A percentile compares a stretch with the other conserved stretches of the same genome.
Evolutionary conservation across 106 monocot species (phyloP).

Genomic region (Iris macrosiphon): DNA sequence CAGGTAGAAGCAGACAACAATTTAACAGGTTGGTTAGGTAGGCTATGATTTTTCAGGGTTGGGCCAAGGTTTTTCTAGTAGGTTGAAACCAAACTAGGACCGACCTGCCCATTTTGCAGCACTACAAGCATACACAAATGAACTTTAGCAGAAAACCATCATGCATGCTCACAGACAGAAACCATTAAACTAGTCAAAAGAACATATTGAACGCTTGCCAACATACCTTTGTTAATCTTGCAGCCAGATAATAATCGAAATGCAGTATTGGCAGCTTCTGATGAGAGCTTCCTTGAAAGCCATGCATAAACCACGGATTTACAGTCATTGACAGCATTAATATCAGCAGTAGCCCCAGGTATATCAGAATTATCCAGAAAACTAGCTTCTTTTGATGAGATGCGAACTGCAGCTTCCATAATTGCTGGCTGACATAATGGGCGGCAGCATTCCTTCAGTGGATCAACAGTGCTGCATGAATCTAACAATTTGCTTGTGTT

Average conservation of each 20-base stretch:
- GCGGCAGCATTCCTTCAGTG: constrained; percentile 92
- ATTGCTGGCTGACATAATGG: constrained; percentile 87
- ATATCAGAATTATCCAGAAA: constrained; percentile 33
- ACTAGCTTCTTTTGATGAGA: constrained; percentile 42
- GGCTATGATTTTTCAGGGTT: too few species aligned
- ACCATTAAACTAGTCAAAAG: too few species aligned
- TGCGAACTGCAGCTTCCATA: constrained; percentile 79
- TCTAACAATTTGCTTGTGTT: constrained; percentile 85
- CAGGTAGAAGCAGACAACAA: too few species aligned
- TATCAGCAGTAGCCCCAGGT: constrained; percentile 26
- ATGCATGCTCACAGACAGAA: too few species aligned
- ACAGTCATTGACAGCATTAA: constrained; percentile 69
- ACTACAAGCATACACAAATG: too few species aligned
- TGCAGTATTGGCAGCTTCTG: constrained; percentile 63
- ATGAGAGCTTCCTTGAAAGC: constrained; percentile 65
- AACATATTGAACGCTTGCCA: too few species aligned
- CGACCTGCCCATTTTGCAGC: too few species aligned
- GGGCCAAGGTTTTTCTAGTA: too few species aligned
- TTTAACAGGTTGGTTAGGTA: too few species aligned
- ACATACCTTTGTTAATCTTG: constrained; percentile 89
- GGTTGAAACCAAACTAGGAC: too few species aligned
- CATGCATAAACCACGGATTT: constrained; percentile 89
- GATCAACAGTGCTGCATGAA: constrained; percentile 77
- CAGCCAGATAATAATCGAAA: constrained; percentile 89
- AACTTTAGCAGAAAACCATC: too few species aligned